Evolutionary conservation across 352 stramenopile species (phyloP).

Genomic region (Achlya hypogyna): DNA sequence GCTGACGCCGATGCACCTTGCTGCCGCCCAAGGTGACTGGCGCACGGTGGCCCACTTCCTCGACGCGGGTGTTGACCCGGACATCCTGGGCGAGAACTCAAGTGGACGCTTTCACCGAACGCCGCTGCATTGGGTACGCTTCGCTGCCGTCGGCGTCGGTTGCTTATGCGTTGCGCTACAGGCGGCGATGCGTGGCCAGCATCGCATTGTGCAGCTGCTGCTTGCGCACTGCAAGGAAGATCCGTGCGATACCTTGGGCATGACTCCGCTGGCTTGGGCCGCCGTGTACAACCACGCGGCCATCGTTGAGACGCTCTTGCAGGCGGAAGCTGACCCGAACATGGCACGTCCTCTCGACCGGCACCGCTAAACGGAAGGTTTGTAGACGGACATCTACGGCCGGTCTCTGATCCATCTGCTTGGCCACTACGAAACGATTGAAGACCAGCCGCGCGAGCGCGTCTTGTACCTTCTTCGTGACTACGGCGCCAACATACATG

Average conservation of each 20-base stretch:
- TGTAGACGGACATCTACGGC: not conserved
- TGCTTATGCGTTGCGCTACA: not conserved
- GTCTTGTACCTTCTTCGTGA: not conserved
- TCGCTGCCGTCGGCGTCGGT: not conserved
- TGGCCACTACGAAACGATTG: constrained; percentile 18
- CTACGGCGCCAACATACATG: constrained; percentile 9
- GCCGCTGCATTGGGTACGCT: constrained; percentile 49
- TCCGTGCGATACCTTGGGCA: constrained; percentile 52
- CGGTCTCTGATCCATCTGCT: not conserved
- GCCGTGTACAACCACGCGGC: constrained; percentile 59
- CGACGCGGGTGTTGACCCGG: constrained; percentile 50
- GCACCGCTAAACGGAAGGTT: constrained; percentile 32
- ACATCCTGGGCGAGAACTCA: constrained; percentile 62
- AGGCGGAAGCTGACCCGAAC: constrained; percentile 46
- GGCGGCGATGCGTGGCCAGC: constrained; percentile 63
- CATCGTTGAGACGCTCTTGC: constrained; percentile 45
- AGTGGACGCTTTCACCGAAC: constrained; percentile 55
- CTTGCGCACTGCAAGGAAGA: constrained; percentile 46
- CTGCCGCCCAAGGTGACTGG: constrained; percentile 40
- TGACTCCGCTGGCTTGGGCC: constrained; percentile 59
- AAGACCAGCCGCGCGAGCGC: not conserved
- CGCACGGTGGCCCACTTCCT: constrained; percentile 56
- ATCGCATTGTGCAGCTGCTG: constrained; percentile 45
- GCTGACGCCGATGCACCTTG: constrained; percentile 64
- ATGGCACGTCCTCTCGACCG: constrained; percentile 21